Percentiles rank a stretch among this genome's conserved stretches.
Evolutionary conservation across 1,284 basidiomycete species (phyloP).

Genomic region (Cryptococcus sp.): DNA sequence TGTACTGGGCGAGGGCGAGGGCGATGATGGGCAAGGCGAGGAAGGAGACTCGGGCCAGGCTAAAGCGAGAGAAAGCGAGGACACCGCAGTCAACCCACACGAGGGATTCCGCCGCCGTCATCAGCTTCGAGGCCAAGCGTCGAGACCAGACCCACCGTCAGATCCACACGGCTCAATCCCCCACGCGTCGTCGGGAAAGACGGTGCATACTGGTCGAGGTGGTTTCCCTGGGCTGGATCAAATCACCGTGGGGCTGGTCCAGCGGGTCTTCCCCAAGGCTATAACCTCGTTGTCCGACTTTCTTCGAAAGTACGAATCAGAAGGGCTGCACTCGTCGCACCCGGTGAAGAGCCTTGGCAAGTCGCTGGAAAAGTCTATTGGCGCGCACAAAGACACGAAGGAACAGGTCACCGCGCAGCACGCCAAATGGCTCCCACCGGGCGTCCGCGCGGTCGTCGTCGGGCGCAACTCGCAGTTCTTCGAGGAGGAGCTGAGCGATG

Average conservation of each 20-base stretch:
- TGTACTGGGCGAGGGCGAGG: background rate
- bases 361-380: conserved; percentile 4
- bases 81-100: background rate
- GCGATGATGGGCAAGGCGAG: background rate
- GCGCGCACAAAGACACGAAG: conserved; percentile 4
- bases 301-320: conserved; percentile 1
- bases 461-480: conserved; percentile 22
- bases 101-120: background rate
- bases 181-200: conserved; percentile 17
- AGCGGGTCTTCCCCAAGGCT: conserved; percentile 6
- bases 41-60: background rate
- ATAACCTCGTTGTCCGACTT: conserved; percentile 2
- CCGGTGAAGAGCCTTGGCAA: conserved; percentile 7
- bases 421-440: conserved; percentile 19
- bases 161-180: conserved; percentile 13
- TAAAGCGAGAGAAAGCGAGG: background rate
- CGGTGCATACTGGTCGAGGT: conserved; percentile 18
- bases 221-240: conserved; percentile 16
- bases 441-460: conserved; percentile 17
- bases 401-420: conserved; percentile 10
- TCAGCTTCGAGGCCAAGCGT: background rate
- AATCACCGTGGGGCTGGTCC: conserved; percentile 5
- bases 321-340: conserved; percentile 11
- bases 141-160: background rate
- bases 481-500: conserved; percentile 21